Base-by-base conservation (phyloP, 352 stramenopile genomes). In the Pseudoperonospora humuli region DNA sequence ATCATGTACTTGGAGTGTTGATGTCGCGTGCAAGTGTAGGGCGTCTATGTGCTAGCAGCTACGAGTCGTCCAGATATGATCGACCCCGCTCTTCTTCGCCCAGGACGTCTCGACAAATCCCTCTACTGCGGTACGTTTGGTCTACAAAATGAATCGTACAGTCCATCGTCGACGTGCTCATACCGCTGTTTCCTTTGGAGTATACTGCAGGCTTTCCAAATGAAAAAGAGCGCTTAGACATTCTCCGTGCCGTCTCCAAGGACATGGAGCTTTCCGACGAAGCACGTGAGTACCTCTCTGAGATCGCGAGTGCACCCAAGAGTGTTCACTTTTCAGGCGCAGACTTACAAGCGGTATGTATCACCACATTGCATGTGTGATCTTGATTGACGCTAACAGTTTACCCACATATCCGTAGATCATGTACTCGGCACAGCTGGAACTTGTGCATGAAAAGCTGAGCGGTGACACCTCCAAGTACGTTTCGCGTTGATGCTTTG, bases 31-130 rank as follows among this genome's bases (percentile, higher is more conserved):
- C 1, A 54, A 18, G 41, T 9, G 39, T 68, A 88, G 69, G 67
- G 69, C 9, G 89, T 97, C 11, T 98, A 97, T 47, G 87, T 98
- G 10, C 59, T 99, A 26, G 95, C 85, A 3, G 95, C 95, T 3
- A 98, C 91, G n/a, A 98, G 85, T 38, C 78, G 96, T 34, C 94
- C 95, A 3, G 94, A 98, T 61, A 96, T 98, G 72, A 96, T 99
- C 27, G 95, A 98, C 53, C 87, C 92, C 11, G 94, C 93, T 8
- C 61, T 98, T 26, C 66, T 98, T 48, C 81, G 91, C 31, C 93
- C 93, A n/a, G 93, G 93, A 17, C 85, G 93, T 4, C 47, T 98
- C 7, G 95, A 98, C 57, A 97, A 96, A 49, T 95, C 95, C 34
- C 59, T 98, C 9, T 98, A 95, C 55, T 89, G 77, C 29, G 77